Conservation (phyloP, 2,329 filamentous ascomycete genomes). For the Trematosphaeria pertusa region DNA sequence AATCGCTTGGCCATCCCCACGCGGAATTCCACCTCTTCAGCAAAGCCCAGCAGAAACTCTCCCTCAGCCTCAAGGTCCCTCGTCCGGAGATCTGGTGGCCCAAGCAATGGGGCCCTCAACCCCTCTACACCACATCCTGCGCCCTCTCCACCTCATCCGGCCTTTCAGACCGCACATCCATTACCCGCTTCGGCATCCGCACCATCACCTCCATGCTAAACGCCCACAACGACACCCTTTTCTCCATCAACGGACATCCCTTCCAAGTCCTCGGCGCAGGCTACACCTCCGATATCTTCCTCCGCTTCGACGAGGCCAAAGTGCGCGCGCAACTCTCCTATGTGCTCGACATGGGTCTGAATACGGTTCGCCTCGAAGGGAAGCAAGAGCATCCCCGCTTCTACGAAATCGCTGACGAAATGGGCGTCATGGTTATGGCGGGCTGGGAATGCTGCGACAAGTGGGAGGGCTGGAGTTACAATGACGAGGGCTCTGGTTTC, state of each 20-base stretch:
- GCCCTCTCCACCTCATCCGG: slow-evolving; percentile 27
- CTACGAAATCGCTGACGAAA: slow-evolving; percentile 64
- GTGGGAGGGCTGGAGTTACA: slow-evolving; percentile 71
- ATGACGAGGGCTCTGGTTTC: slow-evolving; percentile 57
- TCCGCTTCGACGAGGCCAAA: slow-evolving; percentile 61
- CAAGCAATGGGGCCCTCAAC: slow-evolving; percentile 64
- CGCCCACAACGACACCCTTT: slow-evolving; percentile 61
- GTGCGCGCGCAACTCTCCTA: slow-evolving; percentile 60
- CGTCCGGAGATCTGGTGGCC: slow-evolving; percentile 68
- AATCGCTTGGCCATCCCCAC: slow-evolving; percentile 15
- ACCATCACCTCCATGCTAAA: slow-evolving; percentile 62
- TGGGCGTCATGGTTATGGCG: slow-evolving; percentile 67
- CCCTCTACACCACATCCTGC: slow-evolving; percentile 55
- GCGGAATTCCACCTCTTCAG: slow-evolving; percentile 11
- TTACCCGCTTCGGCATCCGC: slow-evolving; percentile 60
- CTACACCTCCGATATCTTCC: slow-evolving; percentile 67
- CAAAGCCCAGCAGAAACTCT: slow-evolving; percentile 48
- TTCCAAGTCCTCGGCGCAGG: slow-evolving; percentile 69
- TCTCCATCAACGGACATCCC: slow-evolving; percentile 62
- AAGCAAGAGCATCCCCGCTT: slow-evolving; percentile 69
- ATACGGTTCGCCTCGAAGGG: slow-evolving; percentile 69
- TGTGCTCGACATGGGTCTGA: slow-evolving; percentile 67
- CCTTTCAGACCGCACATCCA: slow-evolving; percentile 44
- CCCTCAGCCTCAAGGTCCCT: slow-evolving; percentile 47
- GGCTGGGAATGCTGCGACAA: slow-evolving; percentile 74